phyloP scores from a whole-genome alignment of 768 basidiomycete genomes.

The Hericium rajendrae region DNA sequence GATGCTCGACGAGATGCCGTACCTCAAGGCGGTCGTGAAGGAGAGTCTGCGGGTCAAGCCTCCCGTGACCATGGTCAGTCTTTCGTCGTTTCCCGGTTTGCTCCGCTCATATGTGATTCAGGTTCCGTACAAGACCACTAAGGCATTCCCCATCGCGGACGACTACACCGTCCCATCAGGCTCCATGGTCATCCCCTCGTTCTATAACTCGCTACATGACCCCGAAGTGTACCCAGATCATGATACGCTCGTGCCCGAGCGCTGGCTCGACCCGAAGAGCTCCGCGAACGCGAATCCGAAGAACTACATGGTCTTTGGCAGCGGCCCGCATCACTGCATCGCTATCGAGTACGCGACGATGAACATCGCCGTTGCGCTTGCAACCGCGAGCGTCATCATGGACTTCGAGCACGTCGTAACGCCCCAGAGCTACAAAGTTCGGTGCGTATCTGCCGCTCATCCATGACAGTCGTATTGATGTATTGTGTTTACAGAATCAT shows the following conservation, averaged over 20 bases:
- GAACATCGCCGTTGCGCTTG: constrained; percentile 83
- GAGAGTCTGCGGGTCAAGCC: constrained; percentile 88
- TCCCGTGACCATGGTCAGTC: constrained; percentile 86
- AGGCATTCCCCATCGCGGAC: constrained; percentile 85
- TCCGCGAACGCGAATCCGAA: constrained; percentile 77
- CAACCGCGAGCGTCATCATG: constrained; percentile 69
- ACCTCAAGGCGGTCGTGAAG: constrained; percentile 86
- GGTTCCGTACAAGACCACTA: constrained; percentile 90
- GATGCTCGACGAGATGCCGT: constrained; percentile 86
- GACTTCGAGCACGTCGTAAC: constrained; percentile 88
- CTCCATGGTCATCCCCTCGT: constrained; percentile 91
- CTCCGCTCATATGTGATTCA: constrained; percentile 19
- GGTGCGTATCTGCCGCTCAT: constrained; percentile 42
- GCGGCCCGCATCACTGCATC: constrained; percentile 88
- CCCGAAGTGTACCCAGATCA: constrained; percentile 80
- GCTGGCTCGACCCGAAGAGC: constrained; percentile 83
- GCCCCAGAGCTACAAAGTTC: constrained; percentile 64
- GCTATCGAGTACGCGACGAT: constrained; percentile 87
- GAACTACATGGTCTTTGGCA: constrained; percentile 94
- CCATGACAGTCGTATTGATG: neutral
- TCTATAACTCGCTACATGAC: constrained; percentile 91
- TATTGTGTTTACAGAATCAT: constrained; percentile 51
- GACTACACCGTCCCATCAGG: constrained; percentile 86
- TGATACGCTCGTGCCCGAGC: constrained; percentile 73
- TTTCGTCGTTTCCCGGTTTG: neutral